Evolutionary conservation across 1,284 basidiomycete species (phyloP).

Genomic region (Melampsora abietis-canadensis): DNA sequence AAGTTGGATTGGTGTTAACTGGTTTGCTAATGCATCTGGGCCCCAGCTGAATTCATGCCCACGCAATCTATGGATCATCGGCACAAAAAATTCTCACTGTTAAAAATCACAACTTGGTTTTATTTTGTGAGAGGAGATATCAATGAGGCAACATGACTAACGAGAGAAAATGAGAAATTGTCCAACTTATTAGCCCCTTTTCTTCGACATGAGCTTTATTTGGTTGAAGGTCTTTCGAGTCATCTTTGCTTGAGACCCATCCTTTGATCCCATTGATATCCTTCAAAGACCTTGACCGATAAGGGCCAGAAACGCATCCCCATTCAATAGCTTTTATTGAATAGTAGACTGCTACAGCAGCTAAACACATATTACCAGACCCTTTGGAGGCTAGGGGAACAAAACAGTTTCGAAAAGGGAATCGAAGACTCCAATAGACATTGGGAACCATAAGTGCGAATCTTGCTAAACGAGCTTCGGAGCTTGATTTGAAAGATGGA

Average conservation of each 20-base stretch:
- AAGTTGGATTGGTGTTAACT: not conserved
- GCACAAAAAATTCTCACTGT: not conserved
- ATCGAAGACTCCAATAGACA: constrained; percentile 13
- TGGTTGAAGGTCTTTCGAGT: not conserved
- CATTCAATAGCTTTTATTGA: constrained; percentile 16
- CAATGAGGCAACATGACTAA: too few species aligned
- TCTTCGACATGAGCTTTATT: not conserved
- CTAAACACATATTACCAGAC: too few species aligned
- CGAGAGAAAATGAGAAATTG: too few species aligned
- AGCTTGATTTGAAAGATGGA: too few species aligned
- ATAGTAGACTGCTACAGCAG: too few species aligned
- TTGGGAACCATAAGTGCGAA: not conserved
- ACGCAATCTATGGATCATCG: not conserved
- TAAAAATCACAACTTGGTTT: too few species aligned
- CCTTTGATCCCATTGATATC: not conserved
- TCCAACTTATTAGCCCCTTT: too few species aligned
- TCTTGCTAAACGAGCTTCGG: too few species aligned
- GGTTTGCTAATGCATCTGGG: constrained; percentile 8
- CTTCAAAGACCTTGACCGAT: constrained; percentile 3
- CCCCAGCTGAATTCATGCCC: constrained; percentile 27
- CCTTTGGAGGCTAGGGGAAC: too few species aligned
- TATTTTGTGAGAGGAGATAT: too few species aligned
- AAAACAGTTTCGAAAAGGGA: not conserved
- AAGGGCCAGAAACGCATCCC: constrained; percentile 12
- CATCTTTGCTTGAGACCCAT: not conserved